Base-by-base conservation (phyloP, 768 basidiomycete genomes). In the Podaxis sp. region DNA sequence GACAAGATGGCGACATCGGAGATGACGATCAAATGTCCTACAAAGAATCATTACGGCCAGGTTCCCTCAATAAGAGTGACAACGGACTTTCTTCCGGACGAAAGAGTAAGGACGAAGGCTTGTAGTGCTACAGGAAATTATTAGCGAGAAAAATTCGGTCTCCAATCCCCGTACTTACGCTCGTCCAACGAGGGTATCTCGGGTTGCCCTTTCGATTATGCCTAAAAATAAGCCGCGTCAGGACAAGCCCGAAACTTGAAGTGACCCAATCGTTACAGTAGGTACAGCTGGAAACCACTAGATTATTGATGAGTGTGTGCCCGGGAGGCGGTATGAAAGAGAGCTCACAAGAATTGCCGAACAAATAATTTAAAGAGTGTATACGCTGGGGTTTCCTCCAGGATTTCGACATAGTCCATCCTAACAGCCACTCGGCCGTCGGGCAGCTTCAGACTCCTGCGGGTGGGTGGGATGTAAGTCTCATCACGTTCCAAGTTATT, bases 401-500 rank as follows among this genome's bases (percentile, higher is more conserved):
- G 70, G 14, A 80, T 66, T 36, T 82, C 77, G 16, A 63, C 65
- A 62, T 82, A 82, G 61, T 82, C 76, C 71, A 76, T 71, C 21
- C 67, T 64, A 2, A 77, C 74, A 3, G 80, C 77, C 23, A 76
- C 67, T 42, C 68, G 70, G 10, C 75, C 76, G 40, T 79, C 72
- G 0, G 81, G 80, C 38, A 84, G 73, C 56, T 74, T 73, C 62
- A 79, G 74, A 48, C 77, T 73, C 46, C 70, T 73, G 25, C 74
- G 67, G 6, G 76, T 77, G 7, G 74, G 73, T 32, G 86, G 87
- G 25, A 88, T 77, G 60, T 83, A 88, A 28, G 88, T 90, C 72
- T 91, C 89, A 62, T 92, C 90, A 9, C 87, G 79, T 56, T 88
- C 88, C 64, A 90, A 80, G 61, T 77, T 71, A 58, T 80, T 78